Conservation (phyloP, 495 filamentous ascomycete species). For the Penicillium bialowiezense region DNA sequence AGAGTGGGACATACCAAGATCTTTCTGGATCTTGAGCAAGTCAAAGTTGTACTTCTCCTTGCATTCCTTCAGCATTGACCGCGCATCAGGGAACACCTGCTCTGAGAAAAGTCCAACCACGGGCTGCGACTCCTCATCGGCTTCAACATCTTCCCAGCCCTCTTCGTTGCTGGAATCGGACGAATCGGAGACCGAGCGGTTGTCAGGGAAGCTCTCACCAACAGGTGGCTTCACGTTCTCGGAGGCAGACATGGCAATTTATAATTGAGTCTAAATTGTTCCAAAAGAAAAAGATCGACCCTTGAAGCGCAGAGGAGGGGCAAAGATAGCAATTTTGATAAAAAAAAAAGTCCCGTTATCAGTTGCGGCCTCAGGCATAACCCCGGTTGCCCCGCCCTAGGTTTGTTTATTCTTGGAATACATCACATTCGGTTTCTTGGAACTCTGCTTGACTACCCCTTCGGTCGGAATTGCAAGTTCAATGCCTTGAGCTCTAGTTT, state of each 20-base stretch:
- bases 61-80: conserved; percentile 69
- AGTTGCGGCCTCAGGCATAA: conserved; percentile 18
- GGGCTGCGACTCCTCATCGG: conserved; percentile 60
- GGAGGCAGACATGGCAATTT: conserved; percentile 30
- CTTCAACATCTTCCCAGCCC: conserved; percentile 80
- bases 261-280: not conserved
- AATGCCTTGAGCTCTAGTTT: conserved; percentile 6
- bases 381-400: conserved; percentile 37
- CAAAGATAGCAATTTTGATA: conserved; percentile 15
- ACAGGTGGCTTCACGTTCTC: conserved; percentile 16
- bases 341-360: conserved; percentile 31
- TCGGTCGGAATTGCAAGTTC: not conserved
- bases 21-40: conserved; percentile 60
- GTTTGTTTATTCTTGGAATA: conserved; percentile 34
- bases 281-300: conserved; percentile 4
- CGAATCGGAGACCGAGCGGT: conserved; percentile 38
- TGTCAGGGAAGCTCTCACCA: conserved; percentile 27
- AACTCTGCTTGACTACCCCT: not conserved
- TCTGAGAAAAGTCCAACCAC: conserved; percentile 72
- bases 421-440: conserved; percentile 7
- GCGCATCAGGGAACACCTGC: conserved; percentile 60
- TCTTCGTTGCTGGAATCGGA: conserved; percentile 58
- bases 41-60: conserved; percentile 72
- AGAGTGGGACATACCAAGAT: conserved; percentile 54
- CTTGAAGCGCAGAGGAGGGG: conserved; percentile 20